phyloP scores from a whole-genome alignment of 805 yeast genomes.

The Limtongia smithiae region DNA sequence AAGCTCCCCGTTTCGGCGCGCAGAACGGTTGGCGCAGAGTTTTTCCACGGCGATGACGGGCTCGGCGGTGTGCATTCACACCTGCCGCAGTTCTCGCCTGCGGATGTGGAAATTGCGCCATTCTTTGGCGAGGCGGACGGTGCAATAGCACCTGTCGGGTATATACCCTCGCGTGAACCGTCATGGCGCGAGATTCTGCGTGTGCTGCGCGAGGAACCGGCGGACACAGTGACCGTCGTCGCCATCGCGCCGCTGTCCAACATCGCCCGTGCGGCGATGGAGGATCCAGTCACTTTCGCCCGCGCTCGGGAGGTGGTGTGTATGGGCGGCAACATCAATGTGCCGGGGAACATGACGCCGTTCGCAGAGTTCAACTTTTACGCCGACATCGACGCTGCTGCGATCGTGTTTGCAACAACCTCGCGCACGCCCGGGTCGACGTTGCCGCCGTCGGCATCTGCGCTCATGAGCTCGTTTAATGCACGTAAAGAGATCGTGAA shows the following conservation, averaged over 20 bases:
- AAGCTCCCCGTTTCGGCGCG: slow-evolving; percentile 34
- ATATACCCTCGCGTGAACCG: slow-evolving; percentile 33
- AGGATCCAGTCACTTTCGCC: slow-evolving; percentile 39
- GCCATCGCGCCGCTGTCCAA: slow-evolving; percentile 44
- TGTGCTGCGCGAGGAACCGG: slow-evolving; percentile 37
- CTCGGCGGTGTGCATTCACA: slow-evolving; percentile 41
- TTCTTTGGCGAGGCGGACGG: slow-evolving; percentile 26
- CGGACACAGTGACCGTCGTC: slow-evolving; percentile 38
- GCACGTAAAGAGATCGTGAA: neutral
- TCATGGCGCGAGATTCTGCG: slow-evolving; percentile 40
- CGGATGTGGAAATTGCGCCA: slow-evolving; percentile 32
- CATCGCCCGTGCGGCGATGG: slow-evolving; percentile 41
- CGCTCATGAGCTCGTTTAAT: slow-evolving; percentile 10
- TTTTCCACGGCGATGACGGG: slow-evolving; percentile 44
- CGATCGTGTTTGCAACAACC: slow-evolving; percentile 39
- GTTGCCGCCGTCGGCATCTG: slow-evolving; percentile 31
- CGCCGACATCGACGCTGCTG: slow-evolving; percentile 43
- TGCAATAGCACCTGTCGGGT: slow-evolving; percentile 30
- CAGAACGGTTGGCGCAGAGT: slow-evolving; percentile 38
- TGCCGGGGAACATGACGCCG: slow-evolving; percentile 43
- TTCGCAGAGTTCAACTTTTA: slow-evolving; percentile 43
- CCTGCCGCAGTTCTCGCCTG: slow-evolving; percentile 39
- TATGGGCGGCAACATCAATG: slow-evolving; percentile 42
- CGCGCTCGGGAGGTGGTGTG: slow-evolving; percentile 37
- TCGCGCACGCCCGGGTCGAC: slow-evolving; percentile 33